Conservation (phyloP, 768 basidiomycete genomes). For the Lactifluus rugatus region DNA sequence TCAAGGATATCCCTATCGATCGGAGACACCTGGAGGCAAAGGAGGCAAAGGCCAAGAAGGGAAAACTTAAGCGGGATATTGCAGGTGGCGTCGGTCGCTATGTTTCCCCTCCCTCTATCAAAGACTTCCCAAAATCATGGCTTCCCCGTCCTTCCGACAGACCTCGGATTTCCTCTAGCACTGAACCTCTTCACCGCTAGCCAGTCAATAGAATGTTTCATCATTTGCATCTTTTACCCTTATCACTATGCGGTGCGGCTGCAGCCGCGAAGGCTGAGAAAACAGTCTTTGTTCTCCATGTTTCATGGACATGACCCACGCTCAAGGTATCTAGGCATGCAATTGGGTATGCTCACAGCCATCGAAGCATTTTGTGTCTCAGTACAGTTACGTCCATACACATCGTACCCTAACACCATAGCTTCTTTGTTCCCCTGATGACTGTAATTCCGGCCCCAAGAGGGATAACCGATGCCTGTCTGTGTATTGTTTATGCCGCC, state of each 20-base stretch:
- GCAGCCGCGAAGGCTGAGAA: background rate
- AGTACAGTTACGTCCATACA: background rate
- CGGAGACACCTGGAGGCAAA: conserved; percentile 68
- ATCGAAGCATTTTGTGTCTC: background rate
- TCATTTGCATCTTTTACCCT: background rate
- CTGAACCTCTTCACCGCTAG: background rate
- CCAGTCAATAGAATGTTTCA: background rate
- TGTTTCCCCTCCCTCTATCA: conserved; percentile 18
- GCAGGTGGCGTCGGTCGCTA: conserved; percentile 17
- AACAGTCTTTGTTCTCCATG: background rate
- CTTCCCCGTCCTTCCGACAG: conserved; percentile 21
- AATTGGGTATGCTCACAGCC: background rate
- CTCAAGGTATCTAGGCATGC: background rate
- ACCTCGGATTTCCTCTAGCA: background rate
- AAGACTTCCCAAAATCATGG: conserved; percentile 21
- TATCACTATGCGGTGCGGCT: background rate
- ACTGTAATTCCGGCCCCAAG: background rate
- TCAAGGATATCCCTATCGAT: conserved; percentile 70
- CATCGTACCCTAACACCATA: background rate
- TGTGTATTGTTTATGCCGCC: background rate
- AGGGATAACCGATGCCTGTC: background rate
- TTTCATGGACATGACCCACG: background rate
- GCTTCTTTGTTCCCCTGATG: background rate
- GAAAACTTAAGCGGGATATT: conserved; percentile 32
- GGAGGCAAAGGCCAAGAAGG: conserved; percentile 60